Base-by-base conservation (phyloP, 768 basidiomycete species). In the Tylopilus vinaceipallidus region DNA sequence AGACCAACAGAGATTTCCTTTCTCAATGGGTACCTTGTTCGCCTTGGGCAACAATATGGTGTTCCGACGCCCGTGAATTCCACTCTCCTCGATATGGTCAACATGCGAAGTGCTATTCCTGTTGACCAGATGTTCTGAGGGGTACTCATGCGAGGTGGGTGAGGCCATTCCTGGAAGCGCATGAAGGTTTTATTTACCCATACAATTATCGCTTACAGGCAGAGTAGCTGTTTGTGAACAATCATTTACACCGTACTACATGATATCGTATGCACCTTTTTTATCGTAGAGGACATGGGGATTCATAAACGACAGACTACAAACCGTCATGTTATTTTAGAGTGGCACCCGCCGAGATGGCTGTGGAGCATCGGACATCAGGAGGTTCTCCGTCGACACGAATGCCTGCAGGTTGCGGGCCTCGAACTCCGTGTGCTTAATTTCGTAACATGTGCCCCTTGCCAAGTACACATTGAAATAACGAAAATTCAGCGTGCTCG, bases 21-120 rank as follows among this genome's bases (percentile, higher is more conserved):
- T 59, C 73, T 97, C 59, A 93, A 90, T 52, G 94, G 95, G 5
- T 91, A 93, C 64, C 66, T 98, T 42, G 62, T 83, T 24, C 68
- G 71, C 8, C 69, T 92, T 8, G 95, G 87, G 22, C 57, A 68
- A 40, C 66, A 73, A 33, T 78, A 85, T 56, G 69, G 72, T 6
- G 71, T 93, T 26, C 65, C 69, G 16, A 86, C 84, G 62, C 81
- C 82, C 6, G 73, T 77, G 22, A 88, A 75, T 48, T 64, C 74
- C 2, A 70, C 73, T n/a, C 71, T 91, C 40, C 62, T 75, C 32
- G 71, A 82, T 44, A 71, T 90, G 54, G 70, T 89, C 52, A 78
- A 78, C 58, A 71, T 86, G 75, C 80, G 84, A 44, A 65, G 66
- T 34, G 59, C 65, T 12, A 75, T 86, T 49, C 82, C 86, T 23